Percentiles rank a stretch among this genome's conserved stretches.
Evolutionary conservation across 495 filamentous ascomycete species (phyloP).

Genomic region (Paragyromitra xinjiangensis): DNA sequence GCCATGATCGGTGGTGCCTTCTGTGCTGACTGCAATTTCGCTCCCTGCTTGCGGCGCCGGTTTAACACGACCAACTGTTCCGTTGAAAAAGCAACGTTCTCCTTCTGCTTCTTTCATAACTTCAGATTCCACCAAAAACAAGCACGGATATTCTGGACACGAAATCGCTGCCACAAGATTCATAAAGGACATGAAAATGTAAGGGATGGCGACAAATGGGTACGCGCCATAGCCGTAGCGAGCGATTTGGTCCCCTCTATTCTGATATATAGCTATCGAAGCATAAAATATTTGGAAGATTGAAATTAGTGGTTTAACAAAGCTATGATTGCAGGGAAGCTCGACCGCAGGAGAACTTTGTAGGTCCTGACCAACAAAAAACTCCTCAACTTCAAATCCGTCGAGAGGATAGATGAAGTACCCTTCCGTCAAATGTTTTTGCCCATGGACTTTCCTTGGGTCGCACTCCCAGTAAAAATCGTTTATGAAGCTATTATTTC

Average conservation of each 20-base stretch:
- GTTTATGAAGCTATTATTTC: too few relatives aligned
- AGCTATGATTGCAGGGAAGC: conserved; percentile 17
- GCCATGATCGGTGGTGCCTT: too few relatives aligned
- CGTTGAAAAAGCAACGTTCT: background rate
- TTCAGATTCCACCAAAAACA: conserved; percentile 18
- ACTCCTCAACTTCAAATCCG: conserved; percentile 15
- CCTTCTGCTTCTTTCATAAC: conserved; percentile 11
- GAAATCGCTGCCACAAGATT: background rate
- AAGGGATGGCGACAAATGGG: background rate
- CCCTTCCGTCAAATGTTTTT: too few relatives aligned
- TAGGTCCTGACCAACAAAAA: background rate
- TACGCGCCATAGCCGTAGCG: background rate
- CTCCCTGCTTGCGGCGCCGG: background rate
- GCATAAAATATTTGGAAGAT: background rate
- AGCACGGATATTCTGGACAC: conserved; percentile 8
- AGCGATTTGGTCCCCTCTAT: background rate
- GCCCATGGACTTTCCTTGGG: too few relatives aligned
- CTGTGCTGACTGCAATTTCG: too few relatives aligned
- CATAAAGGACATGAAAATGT: conserved; percentile 20
- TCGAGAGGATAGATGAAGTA: background rate
- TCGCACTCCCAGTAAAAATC: too few relatives aligned
- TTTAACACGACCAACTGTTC: conserved; percentile 3
- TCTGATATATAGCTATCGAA: background rate
- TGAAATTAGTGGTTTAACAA: conserved; percentile 3
- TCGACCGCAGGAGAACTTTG: background rate